Base-by-base conservation (phyloP, 1,284 basidiomycete species). In the Malassezia nana region DNA sequence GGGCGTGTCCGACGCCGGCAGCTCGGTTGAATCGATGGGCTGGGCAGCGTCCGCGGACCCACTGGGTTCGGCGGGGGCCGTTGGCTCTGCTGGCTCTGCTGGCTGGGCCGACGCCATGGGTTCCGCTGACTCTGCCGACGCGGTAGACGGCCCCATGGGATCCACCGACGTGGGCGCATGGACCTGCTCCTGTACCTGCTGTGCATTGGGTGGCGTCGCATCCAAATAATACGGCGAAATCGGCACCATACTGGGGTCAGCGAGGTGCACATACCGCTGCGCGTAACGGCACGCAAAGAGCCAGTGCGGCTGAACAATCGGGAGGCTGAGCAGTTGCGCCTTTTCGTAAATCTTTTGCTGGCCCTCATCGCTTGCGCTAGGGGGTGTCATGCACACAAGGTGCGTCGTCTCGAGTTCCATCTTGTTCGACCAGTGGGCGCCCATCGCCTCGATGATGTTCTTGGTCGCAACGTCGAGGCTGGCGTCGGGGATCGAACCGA, bases 331-430 rank as follows among this genome's bases (percentile, higher is more conserved):
- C 52, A 69, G 65, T 59, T 64, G 60, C 20, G 71, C 71, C 41
- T 72, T 72, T 29, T 42, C 42, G 38, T 66, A 71, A 12, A 60
- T 43, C 20, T 31, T 50, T 15, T 25, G 29, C 33, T 44, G 32
- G 28, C 29, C 39, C 31, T 38, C 32, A n/a, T 28, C 26, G 18
- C 16, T 25, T n/a, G 24, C 16, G 15, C 4, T 22, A 2, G 51
- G 53, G 31, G 6, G 28, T 2, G 20, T n/a, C 10, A 67, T 63
- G 51, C 67, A 68, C 16, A 74, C 48, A 30, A 65, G 64, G 46
- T 74, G 71, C 10, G 71, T 72, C 1, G 71, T 74, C 22, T 74
- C 71, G 39, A 96, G 90, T 76, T 91, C 87, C 24, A 99, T 90
- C 64, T 84, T 84, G 61, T 91, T 86, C 63, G 84, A 87, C 83